A percentile compares a stretch with the other conserved stretches of the same genome.
These are phyloP conservation scores for Simmondsia chinensis DNA, from an alignment of 148 eudicot species.

Conservation along the genomic window DNA sequence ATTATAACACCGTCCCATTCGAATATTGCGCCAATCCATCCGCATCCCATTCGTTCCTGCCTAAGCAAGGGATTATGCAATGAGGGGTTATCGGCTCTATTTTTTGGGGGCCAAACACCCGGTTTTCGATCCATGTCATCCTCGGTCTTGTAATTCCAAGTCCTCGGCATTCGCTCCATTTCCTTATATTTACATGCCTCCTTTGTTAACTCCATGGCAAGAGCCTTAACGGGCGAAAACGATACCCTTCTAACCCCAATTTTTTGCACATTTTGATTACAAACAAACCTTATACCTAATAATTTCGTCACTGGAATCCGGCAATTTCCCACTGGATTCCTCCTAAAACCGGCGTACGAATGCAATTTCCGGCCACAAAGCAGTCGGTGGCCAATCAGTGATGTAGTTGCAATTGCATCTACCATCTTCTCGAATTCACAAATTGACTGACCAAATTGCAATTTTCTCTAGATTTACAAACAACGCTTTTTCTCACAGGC, in stretches of 20 bases:
- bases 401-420: slow-evolving; percentile 63
- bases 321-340: slow-evolving; percentile 8
- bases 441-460: background rate
- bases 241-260: slow-evolving; percentile 16
- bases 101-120: slow-evolving; percentile 73
- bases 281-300: slow-evolving; percentile 14
- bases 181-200: slow-evolving; percentile 49
- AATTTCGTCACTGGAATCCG: slow-evolving; percentile 12
- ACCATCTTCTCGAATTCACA: slow-evolving; percentile 44
- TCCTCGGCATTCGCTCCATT: slow-evolving; percentile 33
- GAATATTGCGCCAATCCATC: slow-evolving; percentile 93
- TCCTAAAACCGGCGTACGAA: slow-evolving; percentile 24
- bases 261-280: slow-evolving; percentile 6
- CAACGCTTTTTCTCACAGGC: slow-evolving; percentile 1
- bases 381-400: slow-evolving; percentile 45
- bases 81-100: slow-evolving; percentile 67
- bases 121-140: slow-evolving; percentile 40
- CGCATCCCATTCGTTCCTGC: slow-evolving; percentile 87
- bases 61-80: slow-evolving; percentile 81
- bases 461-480: background rate
- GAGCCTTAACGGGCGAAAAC: slow-evolving; percentile 31
- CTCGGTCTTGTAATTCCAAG: slow-evolving; percentile 33
- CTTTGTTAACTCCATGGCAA: slow-evolving; percentile 72
- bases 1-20: slow-evolving; percentile 95
- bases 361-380: slow-evolving; percentile 19